Base-by-base conservation (phyloP, 2,329 filamentous ascomycete species). In the Penicillium thymicola region DNA sequence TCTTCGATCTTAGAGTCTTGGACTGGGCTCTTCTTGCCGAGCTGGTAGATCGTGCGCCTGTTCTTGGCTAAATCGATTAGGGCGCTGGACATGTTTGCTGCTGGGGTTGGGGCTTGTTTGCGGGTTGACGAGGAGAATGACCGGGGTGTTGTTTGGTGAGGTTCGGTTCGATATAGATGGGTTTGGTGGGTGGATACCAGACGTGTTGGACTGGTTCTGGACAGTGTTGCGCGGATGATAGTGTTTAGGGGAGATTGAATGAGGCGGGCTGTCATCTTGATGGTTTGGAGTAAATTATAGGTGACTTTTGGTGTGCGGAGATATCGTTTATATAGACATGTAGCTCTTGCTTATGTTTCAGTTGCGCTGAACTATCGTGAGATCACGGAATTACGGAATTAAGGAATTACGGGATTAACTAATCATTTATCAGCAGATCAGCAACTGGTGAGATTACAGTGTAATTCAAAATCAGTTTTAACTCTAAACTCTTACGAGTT, bases 21-120 rank as follows among this genome's bases (percentile, higher is more conserved):
- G 37, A 75, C 69, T 34, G 72, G 67, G 49, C 66, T 69, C 28
- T 68, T 63, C 51, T 68, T 70, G 52, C 68, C 69, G 25, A 76
- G 68, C 21, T 68, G 48, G 60, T 76, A 76, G 59, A 73, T 70
- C 25, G 70, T 70, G 59, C 72, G 72, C 44, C 73, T 70, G 58
- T 58, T 57, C 62, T 72, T 66, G 59, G 69, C 69, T 32, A 72
- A 61, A 21, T 70, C 65, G 49, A 74, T 55, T 40, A 75, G 56
- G 30, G 63, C 47, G n/a, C 63, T 61, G 9, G 55, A 50, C 59
- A 63, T 63, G 6, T 38, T 53, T 42, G 54, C 18, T 27, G 58
- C 14, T 28, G 43, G 28, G 4, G 28, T 5, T n/a, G 23, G 25
- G 14, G 23, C 16, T 28, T 7, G 34, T 28, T 16, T 40, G 40